These are phyloP conservation scores for Megacollybia marginata DNA, from an alignment of 768 basidiomycete genomes.

Conservation along the genomic window DNA sequence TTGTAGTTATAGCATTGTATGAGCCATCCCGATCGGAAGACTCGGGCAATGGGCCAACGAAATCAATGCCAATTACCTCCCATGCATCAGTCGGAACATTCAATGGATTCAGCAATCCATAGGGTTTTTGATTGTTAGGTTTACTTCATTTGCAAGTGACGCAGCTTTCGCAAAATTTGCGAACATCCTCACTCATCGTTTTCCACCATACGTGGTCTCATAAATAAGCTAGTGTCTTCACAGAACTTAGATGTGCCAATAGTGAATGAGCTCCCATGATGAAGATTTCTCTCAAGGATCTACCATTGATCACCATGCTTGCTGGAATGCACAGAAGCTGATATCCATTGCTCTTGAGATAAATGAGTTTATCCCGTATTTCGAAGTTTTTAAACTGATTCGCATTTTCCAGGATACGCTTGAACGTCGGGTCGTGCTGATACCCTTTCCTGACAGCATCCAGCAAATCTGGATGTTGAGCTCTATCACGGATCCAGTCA, in stretches of 20 bases:
- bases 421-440: not conserved
- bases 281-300: conserved; percentile 12
- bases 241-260: conserved; percentile 21
- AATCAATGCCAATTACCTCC: conserved; percentile 9
- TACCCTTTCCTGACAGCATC: not conserved
- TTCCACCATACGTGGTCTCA: conserved; percentile 28
- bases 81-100: conserved; percentile 9
- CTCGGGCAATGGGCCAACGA: conserved; percentile 19
- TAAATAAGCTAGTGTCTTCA: conserved; percentile 21
- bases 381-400: conserved; percentile 9
- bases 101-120: conserved; percentile 6
- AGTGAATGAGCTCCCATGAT: conserved; percentile 26
- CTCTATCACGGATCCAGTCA: no score
- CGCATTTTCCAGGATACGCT: conserved; percentile 9
- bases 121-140: not conserved
- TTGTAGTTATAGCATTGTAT: conserved; percentile 7
- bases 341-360: not conserved
- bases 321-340: conserved; percentile 1
- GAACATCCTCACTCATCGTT: conserved; percentile 13
- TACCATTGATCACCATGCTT: not conserved
- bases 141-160: conserved; percentile 2
- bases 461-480: not conserved
- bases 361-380: not conserved
- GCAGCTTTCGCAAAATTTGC: conserved; percentile 10
- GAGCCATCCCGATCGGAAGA: conserved; percentile 10